Conservation (phyloP, 2,329 filamentous ascomycete genomes). For the Kalaharituber pfeilii region DNA sequence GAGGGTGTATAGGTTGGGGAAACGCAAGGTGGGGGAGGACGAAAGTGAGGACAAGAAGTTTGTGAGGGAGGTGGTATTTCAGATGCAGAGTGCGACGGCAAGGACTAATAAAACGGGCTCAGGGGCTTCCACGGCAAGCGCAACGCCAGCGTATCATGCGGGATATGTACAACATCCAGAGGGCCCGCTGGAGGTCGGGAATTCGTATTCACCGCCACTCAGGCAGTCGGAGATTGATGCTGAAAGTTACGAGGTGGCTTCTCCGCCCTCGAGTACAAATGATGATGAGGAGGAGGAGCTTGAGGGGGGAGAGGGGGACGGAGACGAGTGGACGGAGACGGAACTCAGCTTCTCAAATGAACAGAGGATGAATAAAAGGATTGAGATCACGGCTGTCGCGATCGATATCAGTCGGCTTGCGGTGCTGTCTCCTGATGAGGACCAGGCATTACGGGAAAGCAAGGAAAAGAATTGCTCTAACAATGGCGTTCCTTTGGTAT, state of each 20-base stretch:
- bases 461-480: too few relatives aligned
- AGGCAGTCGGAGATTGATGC: background rate
- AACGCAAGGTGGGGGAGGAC: background rate
- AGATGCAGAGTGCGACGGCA: background rate
- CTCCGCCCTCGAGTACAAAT: background rate
- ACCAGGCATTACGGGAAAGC: constrained; percentile 35
- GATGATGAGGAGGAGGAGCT: background rate
- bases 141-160: too few relatives aligned
- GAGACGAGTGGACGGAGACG: constrained; percentile 7
- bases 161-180: too few relatives aligned
- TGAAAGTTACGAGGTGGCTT: background rate
- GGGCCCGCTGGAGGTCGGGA: background rate
- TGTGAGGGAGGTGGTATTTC: background rate
- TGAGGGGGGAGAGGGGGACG: background rate
- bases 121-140: too few relatives aligned
- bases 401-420: constrained; percentile 62
- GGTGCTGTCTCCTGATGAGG: constrained; percentile 54
- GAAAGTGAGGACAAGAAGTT: background rate
- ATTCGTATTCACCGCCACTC: background rate
- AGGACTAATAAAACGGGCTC: background rate
- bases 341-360: constrained; percentile 5
- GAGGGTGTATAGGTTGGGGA: background rate
- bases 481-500: too few relatives aligned
- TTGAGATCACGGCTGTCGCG: constrained; percentile 51
- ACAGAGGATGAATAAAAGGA: constrained; percentile 26